These are phyloP conservation scores for Xylaria telfairii DNA, from an alignment of 495 filamentous ascomycete species.

Conservation along the genomic window DNA sequence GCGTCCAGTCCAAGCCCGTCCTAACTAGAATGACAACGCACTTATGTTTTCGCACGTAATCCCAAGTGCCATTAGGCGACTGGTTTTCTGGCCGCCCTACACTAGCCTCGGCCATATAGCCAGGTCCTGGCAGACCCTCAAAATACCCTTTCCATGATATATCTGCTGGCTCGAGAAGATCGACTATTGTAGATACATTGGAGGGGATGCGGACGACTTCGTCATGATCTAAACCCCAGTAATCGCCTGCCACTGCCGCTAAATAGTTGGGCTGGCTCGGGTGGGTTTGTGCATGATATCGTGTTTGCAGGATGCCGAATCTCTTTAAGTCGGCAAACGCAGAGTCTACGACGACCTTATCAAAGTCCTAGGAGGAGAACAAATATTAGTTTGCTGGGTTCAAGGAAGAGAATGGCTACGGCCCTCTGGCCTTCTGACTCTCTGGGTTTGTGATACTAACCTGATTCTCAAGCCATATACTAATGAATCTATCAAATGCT, in stretches of 20 bases:
- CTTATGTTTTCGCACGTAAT: slow-evolving; percentile 78
- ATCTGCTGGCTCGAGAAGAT: slow-evolving; percentile 66
- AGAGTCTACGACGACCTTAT: slow-evolving; percentile 54
- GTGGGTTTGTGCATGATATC: slow-evolving; percentile 66
- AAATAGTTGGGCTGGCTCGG: slow-evolving; percentile 68
- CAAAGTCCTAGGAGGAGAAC: slow-evolving; percentile 56
- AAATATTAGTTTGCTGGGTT: slow-evolving; percentile 6
- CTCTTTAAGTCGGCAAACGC: slow-evolving; percentile 62
- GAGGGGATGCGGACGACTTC: slow-evolving; percentile 61
- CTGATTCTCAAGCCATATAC: slow-evolving; percentile 76
- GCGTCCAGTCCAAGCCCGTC: neutral
- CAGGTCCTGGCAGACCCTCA: slow-evolving; percentile 69
- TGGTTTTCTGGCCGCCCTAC: slow-evolving; percentile 40
- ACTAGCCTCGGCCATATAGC: slow-evolving; percentile 66
- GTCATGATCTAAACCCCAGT: slow-evolving; percentile 73
- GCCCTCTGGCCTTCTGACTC: too few relatives aligned
- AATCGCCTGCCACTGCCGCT: slow-evolving; percentile 67
- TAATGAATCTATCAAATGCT: slow-evolving; percentile 69
- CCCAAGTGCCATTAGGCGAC: slow-evolving; percentile 55
- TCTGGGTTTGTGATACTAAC: slow-evolving; percentile 30
- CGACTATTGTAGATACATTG: slow-evolving; percentile 72
- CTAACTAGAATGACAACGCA: slow-evolving; percentile 28
- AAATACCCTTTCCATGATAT: slow-evolving; percentile 73
- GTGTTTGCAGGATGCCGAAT: slow-evolving; percentile 67
- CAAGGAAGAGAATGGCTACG: neutral